Conservation (phyloP, 1,284 basidiomycete genomes). For the Moesziomyces sp. region DNA sequence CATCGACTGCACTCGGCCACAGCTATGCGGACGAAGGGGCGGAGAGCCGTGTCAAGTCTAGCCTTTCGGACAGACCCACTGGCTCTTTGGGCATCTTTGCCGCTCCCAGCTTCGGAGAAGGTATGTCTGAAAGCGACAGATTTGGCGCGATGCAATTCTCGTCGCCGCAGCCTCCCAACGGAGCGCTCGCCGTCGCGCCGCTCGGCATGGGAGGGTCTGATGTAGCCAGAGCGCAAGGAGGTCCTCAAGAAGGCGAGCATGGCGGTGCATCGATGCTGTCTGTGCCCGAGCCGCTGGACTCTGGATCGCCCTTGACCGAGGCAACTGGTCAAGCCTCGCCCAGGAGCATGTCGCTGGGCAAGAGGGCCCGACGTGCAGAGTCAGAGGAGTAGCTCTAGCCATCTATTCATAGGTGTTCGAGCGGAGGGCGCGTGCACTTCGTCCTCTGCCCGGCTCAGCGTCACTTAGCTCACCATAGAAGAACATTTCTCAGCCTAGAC, state of each 20-base stretch:
- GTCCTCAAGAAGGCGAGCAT: neutral
- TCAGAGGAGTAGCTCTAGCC: too few relatives aligned
- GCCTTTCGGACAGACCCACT: neutral
- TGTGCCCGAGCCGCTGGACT: conserved; percentile 20
- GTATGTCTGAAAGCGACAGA: conserved; percentile 1
- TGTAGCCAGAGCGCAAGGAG: neutral
- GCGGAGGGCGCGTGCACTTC: too few relatives aligned
- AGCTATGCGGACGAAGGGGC: neutral
- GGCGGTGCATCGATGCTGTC: conserved; percentile 2
- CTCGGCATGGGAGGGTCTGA: neutral
- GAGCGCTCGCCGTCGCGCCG: neutral
- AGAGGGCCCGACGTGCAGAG: too few relatives aligned
- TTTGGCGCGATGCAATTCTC: neutral
- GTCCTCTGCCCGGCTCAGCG: too few relatives aligned
- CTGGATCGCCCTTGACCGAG: conserved; percentile 35
- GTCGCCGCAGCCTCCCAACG: conserved; percentile 7
- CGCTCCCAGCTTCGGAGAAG: neutral
- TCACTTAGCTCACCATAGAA: too few relatives aligned
- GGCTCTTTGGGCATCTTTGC: conserved; percentile 3
- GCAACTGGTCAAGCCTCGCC: conserved; percentile 25
- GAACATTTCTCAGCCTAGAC: too few relatives aligned
- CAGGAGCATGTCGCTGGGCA: neutral
- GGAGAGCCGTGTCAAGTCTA: too few relatives aligned
- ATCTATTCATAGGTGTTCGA: too few relatives aligned
- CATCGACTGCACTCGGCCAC: conserved; percentile 10